Evolutionary conservation across 805 yeast genomes (phyloP).

Genomic region (Ogataea degrootiae): DNA sequence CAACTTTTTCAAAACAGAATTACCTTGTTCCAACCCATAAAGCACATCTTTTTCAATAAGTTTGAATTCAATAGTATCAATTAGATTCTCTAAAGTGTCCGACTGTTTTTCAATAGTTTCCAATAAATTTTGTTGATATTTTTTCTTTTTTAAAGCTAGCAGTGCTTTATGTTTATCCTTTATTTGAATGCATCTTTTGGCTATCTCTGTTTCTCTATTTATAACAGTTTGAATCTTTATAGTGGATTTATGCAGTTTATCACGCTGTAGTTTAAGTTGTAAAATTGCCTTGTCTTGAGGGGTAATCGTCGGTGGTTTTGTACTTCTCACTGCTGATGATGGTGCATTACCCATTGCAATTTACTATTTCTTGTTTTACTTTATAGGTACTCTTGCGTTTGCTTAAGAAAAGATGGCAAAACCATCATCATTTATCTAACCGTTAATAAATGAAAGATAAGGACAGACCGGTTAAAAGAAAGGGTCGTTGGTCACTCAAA

Average conservation of each 20-base stretch:
- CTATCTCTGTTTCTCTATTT: constrained; percentile 56
- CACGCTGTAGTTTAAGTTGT: constrained; percentile 85
- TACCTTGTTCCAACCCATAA: constrained; percentile 77
- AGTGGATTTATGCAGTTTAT: constrained; percentile 72
- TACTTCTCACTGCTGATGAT: constrained; percentile 9
- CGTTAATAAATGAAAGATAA: not conserved
- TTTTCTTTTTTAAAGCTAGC: constrained; percentile 67
- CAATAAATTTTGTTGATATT: constrained; percentile 75
- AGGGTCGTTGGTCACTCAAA: not conserved
- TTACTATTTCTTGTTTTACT: not conserved
- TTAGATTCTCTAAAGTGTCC: constrained; percentile 72
- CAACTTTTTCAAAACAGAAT: constrained; percentile 64
- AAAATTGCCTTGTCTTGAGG: constrained; percentile 81
- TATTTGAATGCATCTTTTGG: constrained; percentile 46
- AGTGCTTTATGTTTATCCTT: constrained; percentile 60
- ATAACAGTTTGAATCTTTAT: constrained; percentile 53
- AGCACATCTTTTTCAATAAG: constrained; percentile 81
- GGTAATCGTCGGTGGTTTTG: constrained; percentile 59
- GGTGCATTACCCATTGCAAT: constrained; percentile 30
- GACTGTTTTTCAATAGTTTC: constrained; percentile 72
- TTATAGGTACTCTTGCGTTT: not conserved
- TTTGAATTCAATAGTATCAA: constrained; percentile 81
- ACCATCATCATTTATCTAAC: not conserved
- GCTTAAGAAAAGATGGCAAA: not conserved
- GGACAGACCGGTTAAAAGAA: not conserved